Percentiles rank a stretch among this genome's conserved stretches.
Evolutionary conservation across 2,329 filamentous ascomycete species (phyloP).

Genomic region (Cordyceps cicadae): DNA sequence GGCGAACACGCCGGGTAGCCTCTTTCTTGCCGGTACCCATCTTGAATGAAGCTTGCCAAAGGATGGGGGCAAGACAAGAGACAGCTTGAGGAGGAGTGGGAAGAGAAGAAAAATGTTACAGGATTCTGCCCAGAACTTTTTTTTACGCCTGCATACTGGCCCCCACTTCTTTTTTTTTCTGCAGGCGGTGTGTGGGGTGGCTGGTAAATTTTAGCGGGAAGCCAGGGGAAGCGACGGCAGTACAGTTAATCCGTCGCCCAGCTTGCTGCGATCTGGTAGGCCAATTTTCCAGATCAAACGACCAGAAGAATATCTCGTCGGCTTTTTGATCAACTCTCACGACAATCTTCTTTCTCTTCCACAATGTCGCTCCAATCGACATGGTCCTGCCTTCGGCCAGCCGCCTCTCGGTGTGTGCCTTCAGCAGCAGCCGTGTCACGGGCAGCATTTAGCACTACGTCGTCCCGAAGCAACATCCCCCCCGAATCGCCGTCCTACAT

Average conservation of each 20-base stretch:
- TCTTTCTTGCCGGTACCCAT: conserved; percentile 96
- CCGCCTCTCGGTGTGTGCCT: conserved; percentile 20
- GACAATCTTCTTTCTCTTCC: background rate
- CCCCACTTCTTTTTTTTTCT: conserved; percentile 9
- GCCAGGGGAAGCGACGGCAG: background rate
- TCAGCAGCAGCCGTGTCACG: conserved; percentile 16
- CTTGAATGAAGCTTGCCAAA: conserved; percentile 16
- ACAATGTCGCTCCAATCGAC: conserved; percentile 23
- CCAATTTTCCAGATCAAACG: background rate
- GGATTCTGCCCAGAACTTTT: conserved; percentile 8
- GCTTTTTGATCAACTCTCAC: background rate
- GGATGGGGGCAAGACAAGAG: background rate
- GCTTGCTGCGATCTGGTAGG: background rate
- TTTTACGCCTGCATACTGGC: background rate
- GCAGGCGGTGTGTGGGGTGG: conserved; percentile 11
- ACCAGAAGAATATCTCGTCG: background rate
- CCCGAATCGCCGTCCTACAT: conserved; percentile 87
- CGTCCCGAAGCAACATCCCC: conserved; percentile 49
- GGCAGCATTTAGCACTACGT: conserved; percentile 26
- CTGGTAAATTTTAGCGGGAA: background rate
- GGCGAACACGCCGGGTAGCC: conserved; percentile 67
- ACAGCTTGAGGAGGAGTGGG: conserved; percentile 1
- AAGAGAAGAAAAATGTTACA: background rate
- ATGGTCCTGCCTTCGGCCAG: conserved; percentile 19
- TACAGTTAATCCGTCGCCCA: conserved; percentile 5